Conservation (phyloP, 805 yeast species). For the Ogataea angusta region DNA sequence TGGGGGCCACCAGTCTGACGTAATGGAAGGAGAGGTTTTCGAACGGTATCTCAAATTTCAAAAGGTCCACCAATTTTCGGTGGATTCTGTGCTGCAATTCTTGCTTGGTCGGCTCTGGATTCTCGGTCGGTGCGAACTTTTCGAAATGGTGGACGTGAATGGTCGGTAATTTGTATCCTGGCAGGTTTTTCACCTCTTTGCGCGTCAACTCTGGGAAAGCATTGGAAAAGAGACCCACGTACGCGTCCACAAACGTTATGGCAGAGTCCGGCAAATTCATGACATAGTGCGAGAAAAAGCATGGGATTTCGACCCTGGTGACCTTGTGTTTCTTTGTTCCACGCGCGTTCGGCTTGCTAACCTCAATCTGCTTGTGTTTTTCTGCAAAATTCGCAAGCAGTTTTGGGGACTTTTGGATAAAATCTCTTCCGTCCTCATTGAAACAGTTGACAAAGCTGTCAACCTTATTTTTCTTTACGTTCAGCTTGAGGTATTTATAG, state of each 20-base stretch:
- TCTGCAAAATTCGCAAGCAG: slow-evolving; percentile 47
- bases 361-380: slow-evolving; percentile 36
- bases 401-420: slow-evolving; percentile 60
- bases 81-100: slow-evolving; percentile 68
- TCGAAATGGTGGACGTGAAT: slow-evolving; percentile 92
- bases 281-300: slow-evolving; percentile 65
- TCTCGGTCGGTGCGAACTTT: slow-evolving; percentile 71
- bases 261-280: slow-evolving; percentile 98
- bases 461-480: slow-evolving; percentile 64
- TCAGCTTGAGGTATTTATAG: slow-evolving; percentile 62
- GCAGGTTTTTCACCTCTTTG: slow-evolving; percentile 33
- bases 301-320: slow-evolving; percentile 44
- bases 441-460: slow-evolving; percentile 53
- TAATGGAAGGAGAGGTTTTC: slow-evolving; percentile 62
- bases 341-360: slow-evolving; percentile 25
- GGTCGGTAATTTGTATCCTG: slow-evolving; percentile 60
- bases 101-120: slow-evolving; percentile 63
- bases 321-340: slow-evolving; percentile 26
- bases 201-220: slow-evolving; percentile 37
- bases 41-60: slow-evolving; percentile 47
- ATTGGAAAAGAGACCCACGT: slow-evolving; percentile 62
- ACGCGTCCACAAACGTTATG: slow-evolving; percentile 73
- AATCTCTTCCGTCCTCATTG: slow-evolving; percentile 80
- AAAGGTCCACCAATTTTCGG: slow-evolving; percentile 43
- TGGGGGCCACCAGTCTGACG: slow-evolving; percentile 94